Conservation (phyloP, 768 basidiomycete species). For the Xerocomellus dryophilus region DNA sequence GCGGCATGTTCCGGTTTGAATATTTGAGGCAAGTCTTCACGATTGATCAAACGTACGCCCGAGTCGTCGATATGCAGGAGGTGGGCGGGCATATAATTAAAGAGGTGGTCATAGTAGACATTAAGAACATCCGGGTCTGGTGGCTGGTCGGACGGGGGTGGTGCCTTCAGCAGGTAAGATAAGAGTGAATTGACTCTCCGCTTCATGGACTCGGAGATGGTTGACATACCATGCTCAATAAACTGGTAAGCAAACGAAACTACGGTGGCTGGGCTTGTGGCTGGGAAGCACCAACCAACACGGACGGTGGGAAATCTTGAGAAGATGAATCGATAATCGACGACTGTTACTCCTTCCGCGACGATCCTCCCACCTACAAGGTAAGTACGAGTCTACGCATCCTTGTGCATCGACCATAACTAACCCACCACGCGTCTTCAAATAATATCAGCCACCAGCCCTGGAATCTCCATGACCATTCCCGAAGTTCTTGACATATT, state of each 20-base stretch:
- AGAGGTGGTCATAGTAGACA: constrained; percentile 15
- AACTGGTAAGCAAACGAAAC: background rate
- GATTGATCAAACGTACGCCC: constrained; percentile 6
- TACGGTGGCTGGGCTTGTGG: background rate
- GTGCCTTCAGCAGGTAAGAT: background rate
- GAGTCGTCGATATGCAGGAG: constrained; percentile 13
- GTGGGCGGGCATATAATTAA: constrained; percentile 16
- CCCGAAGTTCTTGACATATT: constrained; percentile 17
- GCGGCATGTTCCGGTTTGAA: constrained; percentile 10
- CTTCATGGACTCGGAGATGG: too few species aligned
- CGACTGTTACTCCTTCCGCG: background rate
- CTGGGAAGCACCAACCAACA: background rate
- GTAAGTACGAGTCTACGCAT: background rate
- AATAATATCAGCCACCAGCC: too few species aligned
- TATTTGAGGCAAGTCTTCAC: constrained; percentile 14
- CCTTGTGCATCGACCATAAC: background rate
- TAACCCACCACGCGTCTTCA: background rate
- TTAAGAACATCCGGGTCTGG: background rate
- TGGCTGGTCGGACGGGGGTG: background rate
- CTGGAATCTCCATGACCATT: constrained; percentile 7
- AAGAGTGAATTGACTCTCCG: background rate
- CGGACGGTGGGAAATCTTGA: background rate
- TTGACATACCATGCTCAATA: constrained; percentile 1
- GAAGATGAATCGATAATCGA: background rate
- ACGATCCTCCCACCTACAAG: background rate